Base-by-base conservation (phyloP, 208 protist species). In the Leishmania lainsoni region DNA sequence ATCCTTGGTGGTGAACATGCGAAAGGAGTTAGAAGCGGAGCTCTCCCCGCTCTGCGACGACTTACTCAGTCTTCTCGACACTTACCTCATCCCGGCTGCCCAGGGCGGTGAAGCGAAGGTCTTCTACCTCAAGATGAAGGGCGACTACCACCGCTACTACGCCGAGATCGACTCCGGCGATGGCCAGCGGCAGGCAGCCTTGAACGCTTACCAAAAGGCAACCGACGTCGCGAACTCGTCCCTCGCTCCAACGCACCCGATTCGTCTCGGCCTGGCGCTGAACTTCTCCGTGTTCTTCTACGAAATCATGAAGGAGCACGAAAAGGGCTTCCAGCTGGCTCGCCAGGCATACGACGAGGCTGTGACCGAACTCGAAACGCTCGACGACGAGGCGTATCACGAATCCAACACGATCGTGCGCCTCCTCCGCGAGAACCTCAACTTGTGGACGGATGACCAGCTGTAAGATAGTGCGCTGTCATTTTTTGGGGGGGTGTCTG, bases 201-300 rank as follows among this genome's bases (percentile, higher is more conserved):
- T 98, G n/a, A 92, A 93, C 35, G 95, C 95, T 51, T 98, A 98
- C 87, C 86, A 93, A 68, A 94, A 97, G 85, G 95, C 95, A 29
- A 93, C 92, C 26, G 94, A 97, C 58, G 92, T 94, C 84, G 95
- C 95, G 48, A 95, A 92, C 79, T 91, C 89, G 5, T 96, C 93
- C 22, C 91, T 98, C 16, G 89, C 94, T 52, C 93, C 99, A 48
- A 99, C 99, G 12, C 95, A 99, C 93, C 99, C 99, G 51, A 99
- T 99, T 76, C 98, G 99, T 71, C 96, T 99, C n/a, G 99, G 99
- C 76, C 98, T 99, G 70, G 99, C 98, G 65, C 96, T 99, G 52
- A 99, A 99, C 96, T 99, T 99, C 89, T 99, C 99, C 48, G 99
- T 99, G 61, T 99, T 99, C 91, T 99, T 99, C 92, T 99, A 99